phyloP scores from a whole-genome alignment of 345 rosid species.

The Erucastrum elatum region DNA sequence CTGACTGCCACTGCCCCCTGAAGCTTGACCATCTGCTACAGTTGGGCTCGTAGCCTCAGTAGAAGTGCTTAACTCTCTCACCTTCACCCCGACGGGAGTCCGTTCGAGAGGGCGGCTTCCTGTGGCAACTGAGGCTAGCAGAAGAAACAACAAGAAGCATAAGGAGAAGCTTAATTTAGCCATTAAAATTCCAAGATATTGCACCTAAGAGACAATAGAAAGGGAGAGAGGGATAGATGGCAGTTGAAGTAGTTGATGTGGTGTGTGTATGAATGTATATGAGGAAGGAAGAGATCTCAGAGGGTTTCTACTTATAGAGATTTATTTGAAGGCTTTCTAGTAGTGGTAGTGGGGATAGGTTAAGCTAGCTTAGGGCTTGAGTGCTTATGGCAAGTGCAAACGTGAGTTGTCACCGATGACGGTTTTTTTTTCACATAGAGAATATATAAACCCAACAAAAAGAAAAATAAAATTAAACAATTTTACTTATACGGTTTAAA shows the following conservation, averaged over 20 bases:
- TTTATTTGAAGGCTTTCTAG: conserved; percentile 20
- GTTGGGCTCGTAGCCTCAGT: conserved; percentile 7
- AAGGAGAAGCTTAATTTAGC: conserved; percentile 22
- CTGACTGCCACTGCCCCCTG: conserved; percentile 2
- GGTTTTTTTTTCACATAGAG: conserved; percentile 10
- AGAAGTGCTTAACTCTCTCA: conserved; percentile 27
- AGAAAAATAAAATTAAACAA: neutral
- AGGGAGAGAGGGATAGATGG: neutral
- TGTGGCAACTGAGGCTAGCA: conserved; percentile 9
- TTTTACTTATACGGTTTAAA: neutral
- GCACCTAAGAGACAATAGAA: neutral
- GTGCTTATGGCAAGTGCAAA: conserved; percentile 35
- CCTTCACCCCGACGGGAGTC: conserved; percentile 15
- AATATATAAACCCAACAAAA: neutral
- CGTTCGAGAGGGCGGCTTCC: conserved; percentile 34
- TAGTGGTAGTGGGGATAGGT: conserved; percentile 23
- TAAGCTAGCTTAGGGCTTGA: conserved; percentile 26
- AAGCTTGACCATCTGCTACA: conserved; percentile 14
- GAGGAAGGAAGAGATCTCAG: conserved; percentile 26
- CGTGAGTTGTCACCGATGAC: conserved; percentile 35
- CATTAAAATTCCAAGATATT: conserved; percentile 21
- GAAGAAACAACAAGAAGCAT: conserved; percentile 37
- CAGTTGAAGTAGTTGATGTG: conserved; percentile 10
- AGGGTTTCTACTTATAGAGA: conserved; percentile 37
- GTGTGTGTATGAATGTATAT: conserved; percentile 10